Evolutionary conservation across 2,329 filamentous ascomycete genomes (phyloP), one percentile per base, ranked within the genome.

Genomic region (Ceratocystis albifundus): DNA sequence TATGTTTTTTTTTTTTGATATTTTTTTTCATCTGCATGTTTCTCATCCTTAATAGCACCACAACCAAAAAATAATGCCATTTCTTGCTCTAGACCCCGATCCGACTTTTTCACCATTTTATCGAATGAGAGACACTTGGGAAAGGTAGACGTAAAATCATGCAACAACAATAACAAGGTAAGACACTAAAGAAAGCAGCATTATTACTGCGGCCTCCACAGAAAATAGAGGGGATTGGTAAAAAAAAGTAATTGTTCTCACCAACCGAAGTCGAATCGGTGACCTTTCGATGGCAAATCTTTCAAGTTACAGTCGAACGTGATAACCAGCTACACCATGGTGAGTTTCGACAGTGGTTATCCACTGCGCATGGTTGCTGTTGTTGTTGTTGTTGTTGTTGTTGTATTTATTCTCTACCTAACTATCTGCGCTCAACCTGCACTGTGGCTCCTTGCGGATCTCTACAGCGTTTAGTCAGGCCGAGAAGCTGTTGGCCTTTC

Each of bases 301-400:
- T 66, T 15, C 59, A 66, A 65, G 15, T 63, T 68, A 63, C 66
- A 68, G 64, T 65, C 59, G 59, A 66, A 68, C 64, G 66, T 66
- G 64, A 64, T 66, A 66, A 66, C 64, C 64, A 65, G 46, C 63
- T 66, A 68, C 66, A 68, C 66, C 59, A 63, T 66, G 57, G 46
- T 68, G 66, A 68, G 57, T 66, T 55, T 59, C 53, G 44, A 66
- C 59, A 59, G 59, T 64, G 20, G 53, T 64, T 41, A 44, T 22
- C 67, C 57, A 63, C 64, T 65, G 55, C 62, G 44, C 66, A 61
- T 61, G 61, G 61, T 25, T 62, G 41, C 45, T 62, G n/a, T n/a
- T n/a, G n/a, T n/a, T n/a, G n/a, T n/a, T n/a, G n/a, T n/a, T n/a
- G n/a, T n/a, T n/a, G n/a, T n/a, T n/a, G n/a, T n/a, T n/a, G n/a